phyloP scores from a whole-genome alignment of 2,329 filamentous ascomycete genomes.

The Penicillium sp. region DNA sequence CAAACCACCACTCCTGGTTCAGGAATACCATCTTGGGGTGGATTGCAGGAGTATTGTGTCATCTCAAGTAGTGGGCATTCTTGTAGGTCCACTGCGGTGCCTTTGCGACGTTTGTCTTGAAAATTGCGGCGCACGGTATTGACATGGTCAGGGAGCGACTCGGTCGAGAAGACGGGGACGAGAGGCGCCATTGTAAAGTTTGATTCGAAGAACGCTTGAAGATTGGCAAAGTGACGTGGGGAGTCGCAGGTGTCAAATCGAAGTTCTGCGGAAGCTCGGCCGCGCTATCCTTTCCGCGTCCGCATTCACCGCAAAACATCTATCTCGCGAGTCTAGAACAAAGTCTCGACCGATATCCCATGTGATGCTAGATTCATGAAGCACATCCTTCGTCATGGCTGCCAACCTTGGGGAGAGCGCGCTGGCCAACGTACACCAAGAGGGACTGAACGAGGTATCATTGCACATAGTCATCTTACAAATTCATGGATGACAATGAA shows the following conservation, averaged over 20 bases:
- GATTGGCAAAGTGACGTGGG: neutral
- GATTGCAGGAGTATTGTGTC: slow-evolving; percentile 63
- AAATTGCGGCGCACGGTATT: slow-evolving; percentile 48
- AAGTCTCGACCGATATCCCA: neutral
- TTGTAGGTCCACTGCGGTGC: slow-evolving; percentile 51
- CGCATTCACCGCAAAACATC: neutral
- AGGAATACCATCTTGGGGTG: slow-evolving; percentile 46
- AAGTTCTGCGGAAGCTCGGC: slow-evolving; percentile 9
- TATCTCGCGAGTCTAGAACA: neutral
- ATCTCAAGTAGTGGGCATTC: slow-evolving; percentile 61
- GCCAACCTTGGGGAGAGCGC: slow-evolving; percentile 54
- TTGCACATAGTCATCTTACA: slow-evolving; percentile 3
- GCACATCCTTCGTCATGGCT: slow-evolving; percentile 41
- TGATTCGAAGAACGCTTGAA: neutral
- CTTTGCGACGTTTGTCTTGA: slow-evolving; percentile 55
- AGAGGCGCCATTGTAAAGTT: slow-evolving; percentile 55
- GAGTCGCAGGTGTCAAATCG: slow-evolving; percentile 2
- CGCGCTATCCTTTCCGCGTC: slow-evolving; percentile 3
- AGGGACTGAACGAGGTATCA: slow-evolving; percentile 53
- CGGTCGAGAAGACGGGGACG: slow-evolving; percentile 54
- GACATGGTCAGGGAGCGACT: slow-evolving; percentile 53
- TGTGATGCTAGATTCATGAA: slow-evolving; percentile 48
- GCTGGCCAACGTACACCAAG: slow-evolving; percentile 53
- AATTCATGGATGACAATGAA: neutral
- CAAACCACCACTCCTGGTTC: slow-evolving; percentile 52